A percentile compares a stretch with the other conserved stretches of the same genome.
Conservation (phyloP, 176 grass and related monocot species). For the Saccharum officinarum region DNA sequence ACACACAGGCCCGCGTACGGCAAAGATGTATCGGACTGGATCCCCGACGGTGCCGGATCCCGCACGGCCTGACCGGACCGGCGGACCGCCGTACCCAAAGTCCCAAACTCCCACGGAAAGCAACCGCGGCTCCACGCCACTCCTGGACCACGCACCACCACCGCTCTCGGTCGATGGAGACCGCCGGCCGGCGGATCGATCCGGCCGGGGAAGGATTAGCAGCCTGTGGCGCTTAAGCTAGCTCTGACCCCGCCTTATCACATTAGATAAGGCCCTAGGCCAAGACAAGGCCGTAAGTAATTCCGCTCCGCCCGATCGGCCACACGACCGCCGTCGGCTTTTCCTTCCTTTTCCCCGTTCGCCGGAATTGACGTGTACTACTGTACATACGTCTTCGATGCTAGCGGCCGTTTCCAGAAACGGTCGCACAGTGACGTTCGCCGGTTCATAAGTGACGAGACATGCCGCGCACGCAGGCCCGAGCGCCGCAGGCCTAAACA, state of each 20-base stretch:
- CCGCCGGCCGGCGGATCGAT: too few species aligned
- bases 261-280: background rate
- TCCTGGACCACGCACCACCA: background rate
- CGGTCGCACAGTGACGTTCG: background rate
- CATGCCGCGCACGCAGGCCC: conserved; percentile 42
- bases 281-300: background rate
- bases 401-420: background rate
- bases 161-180: background rate
- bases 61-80: background rate
- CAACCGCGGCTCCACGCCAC: too few species aligned
- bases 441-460: background rate
- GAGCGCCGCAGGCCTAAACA: background rate
- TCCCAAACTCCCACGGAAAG: background rate
- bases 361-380: too few species aligned
- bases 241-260: background rate
- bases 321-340: background rate
- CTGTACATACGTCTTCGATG: too few species aligned
- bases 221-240: background rate
- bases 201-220: background rate
- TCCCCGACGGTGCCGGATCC: background rate
- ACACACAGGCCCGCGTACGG: too few species aligned
- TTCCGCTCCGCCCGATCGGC: background rate
- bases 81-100: background rate
- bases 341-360: too few species aligned
- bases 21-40: too few species aligned